phyloP scores from a whole-genome alignment of 371 early-diverging fungal genomes.

The Funneliformis caledonium region DNA sequence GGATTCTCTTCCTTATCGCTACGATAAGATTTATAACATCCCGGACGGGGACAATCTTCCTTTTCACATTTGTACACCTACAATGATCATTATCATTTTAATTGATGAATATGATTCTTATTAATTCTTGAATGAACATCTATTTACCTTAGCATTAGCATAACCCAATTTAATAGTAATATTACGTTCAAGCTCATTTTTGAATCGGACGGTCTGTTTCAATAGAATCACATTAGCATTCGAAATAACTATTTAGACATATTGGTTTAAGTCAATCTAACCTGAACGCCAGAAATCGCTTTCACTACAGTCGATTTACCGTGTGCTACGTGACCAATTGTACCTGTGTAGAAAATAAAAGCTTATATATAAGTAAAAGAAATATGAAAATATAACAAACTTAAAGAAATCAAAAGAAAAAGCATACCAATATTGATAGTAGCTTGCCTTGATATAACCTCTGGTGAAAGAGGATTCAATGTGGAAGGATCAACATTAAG shows the following conservation, averaged over 20 bases:
- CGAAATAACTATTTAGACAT: background rate
- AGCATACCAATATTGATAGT: conserved; percentile 97
- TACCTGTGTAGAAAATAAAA: conserved; percentile 64
- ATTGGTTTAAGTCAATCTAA: conserved; percentile 33
- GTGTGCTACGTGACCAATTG: conserved; percentile 99
- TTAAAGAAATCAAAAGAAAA: background rate
- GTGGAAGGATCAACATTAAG: conserved; percentile 53
- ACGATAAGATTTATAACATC: conserved; percentile 91
- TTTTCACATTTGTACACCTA: conserved; percentile 96
- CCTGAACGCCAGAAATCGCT: conserved; percentile 98
- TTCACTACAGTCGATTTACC: conserved; percentile 99
- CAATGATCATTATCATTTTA: background rate
- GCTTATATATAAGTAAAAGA: background rate
- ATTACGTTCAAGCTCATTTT: conserved; percentile 99
- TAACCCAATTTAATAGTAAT: conserved; percentile 99
- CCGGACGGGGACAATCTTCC: conserved; percentile 93
- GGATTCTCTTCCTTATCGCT: conserved; percentile 88
- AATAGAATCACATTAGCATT: background rate
- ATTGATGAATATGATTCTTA: background rate
- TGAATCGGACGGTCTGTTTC: conserved; percentile 95
- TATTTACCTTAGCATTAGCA: conserved; percentile 98
- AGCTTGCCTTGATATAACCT: conserved; percentile 96
- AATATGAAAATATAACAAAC: background rate
- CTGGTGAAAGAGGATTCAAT: conserved; percentile 81
- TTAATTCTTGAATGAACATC: conserved; percentile 24